Conservation (phyloP, 441 rosid genomes). For the Populus hybrid region DNA sequence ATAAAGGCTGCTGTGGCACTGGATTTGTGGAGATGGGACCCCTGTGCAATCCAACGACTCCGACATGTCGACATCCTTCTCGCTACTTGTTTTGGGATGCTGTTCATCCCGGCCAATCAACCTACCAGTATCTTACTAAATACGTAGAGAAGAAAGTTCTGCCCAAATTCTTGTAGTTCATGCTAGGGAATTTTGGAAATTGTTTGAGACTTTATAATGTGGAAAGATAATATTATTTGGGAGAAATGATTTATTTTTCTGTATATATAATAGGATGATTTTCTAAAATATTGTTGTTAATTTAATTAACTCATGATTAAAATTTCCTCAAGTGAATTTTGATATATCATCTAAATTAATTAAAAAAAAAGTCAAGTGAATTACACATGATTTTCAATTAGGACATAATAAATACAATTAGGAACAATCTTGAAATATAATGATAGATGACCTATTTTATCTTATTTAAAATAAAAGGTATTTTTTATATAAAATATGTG, state of each 20-base stretch:
- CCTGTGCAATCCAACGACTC: conserved; percentile 43
- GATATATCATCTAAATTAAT: too few relatives aligned
- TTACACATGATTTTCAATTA: too few relatives aligned
- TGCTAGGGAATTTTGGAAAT: neutral
- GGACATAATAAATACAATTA: too few relatives aligned
- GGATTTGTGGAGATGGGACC: conserved; percentile 53
- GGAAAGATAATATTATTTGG: neutral
- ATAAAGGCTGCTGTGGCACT: conserved; percentile 65
- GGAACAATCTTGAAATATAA: too few relatives aligned
- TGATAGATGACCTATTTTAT: too few relatives aligned
- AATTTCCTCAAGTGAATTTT: too few relatives aligned
- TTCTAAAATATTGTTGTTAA: too few relatives aligned
- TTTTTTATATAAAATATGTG: too few relatives aligned
- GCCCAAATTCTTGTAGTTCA: neutral
- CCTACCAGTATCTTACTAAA: conserved; percentile 25
- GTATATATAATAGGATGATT: too few relatives aligned
- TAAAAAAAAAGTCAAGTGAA: too few relatives aligned
- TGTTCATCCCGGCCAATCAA: conserved; percentile 64
- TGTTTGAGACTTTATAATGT: neutral
- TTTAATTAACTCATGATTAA: too few relatives aligned
- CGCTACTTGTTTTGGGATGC: conserved; percentile 66
- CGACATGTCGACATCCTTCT: conserved; percentile 41
- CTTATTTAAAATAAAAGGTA: too few relatives aligned
- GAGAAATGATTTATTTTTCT: neutral
- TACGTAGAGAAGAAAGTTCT: neutral